A percentile compares a stretch with the other conserved stretches of the same genome.
These are phyloP conservation scores for Saturnispora saitoi DNA, from an alignment of 805 yeast species.

Conservation along the genomic window DNA sequence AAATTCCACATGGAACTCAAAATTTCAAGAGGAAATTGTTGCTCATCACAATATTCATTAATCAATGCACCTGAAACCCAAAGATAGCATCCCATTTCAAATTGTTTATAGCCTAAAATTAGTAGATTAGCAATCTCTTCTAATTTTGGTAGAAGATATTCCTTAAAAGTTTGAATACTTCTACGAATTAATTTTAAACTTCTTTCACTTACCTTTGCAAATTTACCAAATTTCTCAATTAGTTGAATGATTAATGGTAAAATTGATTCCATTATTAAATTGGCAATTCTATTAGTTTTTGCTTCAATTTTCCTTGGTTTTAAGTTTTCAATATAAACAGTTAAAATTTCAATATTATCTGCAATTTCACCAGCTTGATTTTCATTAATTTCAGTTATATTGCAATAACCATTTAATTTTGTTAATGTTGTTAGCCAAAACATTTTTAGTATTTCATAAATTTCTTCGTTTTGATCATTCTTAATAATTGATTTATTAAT, in stretches of 20 bases:
- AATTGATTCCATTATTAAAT: conserved; percentile 40
- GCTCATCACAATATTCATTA: conserved; percentile 57
- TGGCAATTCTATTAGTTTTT: conserved; percentile 29
- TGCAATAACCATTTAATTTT: conserved; percentile 17
- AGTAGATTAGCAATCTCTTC: conserved; percentile 58
- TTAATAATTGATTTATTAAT: conserved; percentile 35
- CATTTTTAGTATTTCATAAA: conserved; percentile 40
- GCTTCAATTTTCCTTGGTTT: conserved; percentile 36
- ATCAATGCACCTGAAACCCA: conserved; percentile 85
- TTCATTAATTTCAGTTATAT: conserved; percentile 22
- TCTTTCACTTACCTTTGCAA: conserved; percentile 64
- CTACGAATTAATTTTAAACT: conserved; percentile 58
- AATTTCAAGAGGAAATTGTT: conserved; percentile 26
- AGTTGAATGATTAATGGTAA: conserved; percentile 51
- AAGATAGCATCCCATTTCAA: conserved; percentile 71
- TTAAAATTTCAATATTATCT: conserved; percentile 63
- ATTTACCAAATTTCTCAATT: conserved; percentile 47
- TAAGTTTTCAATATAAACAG: conserved; percentile 50
- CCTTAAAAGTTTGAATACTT: conserved; percentile 53
- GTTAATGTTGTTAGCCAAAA: conserved; percentile 61
- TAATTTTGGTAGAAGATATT: conserved; percentile 49
- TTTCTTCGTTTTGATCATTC: conserved; percentile 31
- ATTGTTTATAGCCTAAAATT: conserved; percentile 59
- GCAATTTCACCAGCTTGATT: conserved; percentile 44
- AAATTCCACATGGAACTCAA: conserved; percentile 51